A percentile compares a stretch with the other conserved stretches of the same genome.
Conservation (phyloP, 345 rosid genomes). For the Jatropha curcas region DNA sequence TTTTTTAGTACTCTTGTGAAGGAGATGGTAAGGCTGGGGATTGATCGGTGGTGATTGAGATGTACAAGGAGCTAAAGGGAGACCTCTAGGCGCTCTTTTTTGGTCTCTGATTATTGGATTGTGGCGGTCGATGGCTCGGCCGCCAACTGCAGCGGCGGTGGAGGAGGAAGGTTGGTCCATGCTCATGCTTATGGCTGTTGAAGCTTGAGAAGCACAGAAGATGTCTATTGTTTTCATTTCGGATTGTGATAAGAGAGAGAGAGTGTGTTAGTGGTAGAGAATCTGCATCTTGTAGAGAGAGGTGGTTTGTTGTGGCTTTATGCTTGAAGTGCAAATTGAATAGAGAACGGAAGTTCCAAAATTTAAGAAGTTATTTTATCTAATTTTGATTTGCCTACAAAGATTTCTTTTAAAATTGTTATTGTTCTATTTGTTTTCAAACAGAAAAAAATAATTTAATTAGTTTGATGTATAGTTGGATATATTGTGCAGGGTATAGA, state of each 20-base stretch:
- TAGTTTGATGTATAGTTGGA: too few relatives aligned
- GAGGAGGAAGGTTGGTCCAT: slow-evolving; percentile 47
- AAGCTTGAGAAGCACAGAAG: slow-evolving; percentile 86
- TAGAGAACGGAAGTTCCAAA: too few relatives aligned
- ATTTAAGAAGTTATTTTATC: too few relatives aligned
- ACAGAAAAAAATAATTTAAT: too few relatives aligned
- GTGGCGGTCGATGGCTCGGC: slow-evolving; percentile 80
- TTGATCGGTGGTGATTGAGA: slow-evolving; percentile 43
- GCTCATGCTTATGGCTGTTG: slow-evolving; percentile 69
- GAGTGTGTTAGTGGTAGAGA: slow-evolving; percentile 25
- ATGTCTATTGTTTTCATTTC: slow-evolving; percentile 50
- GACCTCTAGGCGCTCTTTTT: slow-evolving; percentile 50
- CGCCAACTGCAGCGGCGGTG: slow-evolving; percentile 37
- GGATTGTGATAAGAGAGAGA: slow-evolving; percentile 15
- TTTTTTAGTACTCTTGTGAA: slow-evolving; percentile 31
- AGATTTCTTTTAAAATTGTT: too few relatives aligned
- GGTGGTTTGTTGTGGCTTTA: slow-evolving; percentile 25
- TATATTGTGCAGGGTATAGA: too few relatives aligned
- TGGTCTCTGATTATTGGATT: slow-evolving; percentile 80
- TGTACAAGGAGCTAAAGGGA: slow-evolving; percentile 38
- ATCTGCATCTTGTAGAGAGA: slow-evolving; percentile 26
- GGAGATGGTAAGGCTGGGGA: slow-evolving; percentile 45
- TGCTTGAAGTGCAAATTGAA: not conserved
- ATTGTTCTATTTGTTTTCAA: too few relatives aligned
- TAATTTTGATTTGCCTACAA: too few relatives aligned